Conservation (phyloP, 345 rosid species). For the Luvunga scandens region DNA sequence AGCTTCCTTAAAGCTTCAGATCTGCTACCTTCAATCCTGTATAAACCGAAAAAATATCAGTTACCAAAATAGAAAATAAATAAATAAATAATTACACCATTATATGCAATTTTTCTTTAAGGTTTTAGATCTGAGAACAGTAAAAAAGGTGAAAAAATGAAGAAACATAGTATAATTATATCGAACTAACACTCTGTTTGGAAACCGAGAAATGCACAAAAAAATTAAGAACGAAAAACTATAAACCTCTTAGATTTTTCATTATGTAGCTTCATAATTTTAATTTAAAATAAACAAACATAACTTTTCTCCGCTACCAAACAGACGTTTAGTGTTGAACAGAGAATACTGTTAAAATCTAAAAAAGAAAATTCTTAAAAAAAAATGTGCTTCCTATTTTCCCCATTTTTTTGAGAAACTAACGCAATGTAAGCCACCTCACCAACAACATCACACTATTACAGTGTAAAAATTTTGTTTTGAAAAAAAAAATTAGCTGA, state of each 20-base stretch:
- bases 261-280: background rate
- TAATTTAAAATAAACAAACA: background rate
- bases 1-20: conserved; percentile 39
- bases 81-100: background rate
- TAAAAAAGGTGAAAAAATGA: background rate
- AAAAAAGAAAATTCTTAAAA: background rate
- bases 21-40: conserved; percentile 35
- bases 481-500: background rate
- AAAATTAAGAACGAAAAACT: conserved; percentile 24
- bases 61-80: background rate
- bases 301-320: conserved; percentile 20
- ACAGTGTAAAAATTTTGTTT: background rate
- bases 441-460: background rate
- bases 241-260: background rate
- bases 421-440: conserved; percentile 19
- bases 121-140: conserved; percentile 17
- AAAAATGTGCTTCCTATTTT: background rate
- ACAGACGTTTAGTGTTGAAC: background rate
- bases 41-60: background rate
- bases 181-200: conserved; percentile 10
- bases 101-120: no score
- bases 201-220: conserved; percentile 19
- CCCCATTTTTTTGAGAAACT: conserved; percentile 28
- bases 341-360: background rate
- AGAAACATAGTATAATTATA: background rate